phyloP scores from a whole-genome alignment of 2,329 filamentous ascomycete genomes.

The Phaeosphaeria sp. region DNA sequence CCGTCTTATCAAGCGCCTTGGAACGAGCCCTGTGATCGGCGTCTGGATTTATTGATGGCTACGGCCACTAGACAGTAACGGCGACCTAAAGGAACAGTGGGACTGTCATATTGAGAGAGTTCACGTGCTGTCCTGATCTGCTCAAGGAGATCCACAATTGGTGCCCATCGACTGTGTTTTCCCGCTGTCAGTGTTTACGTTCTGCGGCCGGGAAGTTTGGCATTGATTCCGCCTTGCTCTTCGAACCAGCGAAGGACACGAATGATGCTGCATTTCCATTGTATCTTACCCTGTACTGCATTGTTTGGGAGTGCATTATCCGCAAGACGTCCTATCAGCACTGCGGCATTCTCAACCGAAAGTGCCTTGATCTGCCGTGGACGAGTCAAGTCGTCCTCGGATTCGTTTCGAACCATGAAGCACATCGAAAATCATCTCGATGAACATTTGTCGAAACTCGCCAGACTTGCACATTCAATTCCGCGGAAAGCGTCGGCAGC shows the following conservation, averaged over 20 bases:
- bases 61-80: not conserved
- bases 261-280: not conserved
- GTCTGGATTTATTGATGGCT: not conserved
- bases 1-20: not conserved
- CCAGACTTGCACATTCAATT: not conserved
- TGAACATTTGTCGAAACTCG: conserved; percentile 3
- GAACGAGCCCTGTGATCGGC: not conserved
- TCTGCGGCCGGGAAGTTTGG: no score
- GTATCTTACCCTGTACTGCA: not conserved
- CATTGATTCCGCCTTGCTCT: no score
- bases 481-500: not conserved
- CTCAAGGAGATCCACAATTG: not conserved
- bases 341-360: conserved; percentile 1
- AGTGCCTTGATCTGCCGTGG: not conserved
- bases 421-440: not conserved
- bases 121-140: not conserved
- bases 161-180: not conserved
- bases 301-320: not conserved
- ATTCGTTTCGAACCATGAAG: not conserved
- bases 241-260: not conserved
- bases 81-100: no score
- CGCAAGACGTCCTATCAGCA: not conserved
- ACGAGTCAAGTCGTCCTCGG: not conserved
- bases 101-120: not conserved
- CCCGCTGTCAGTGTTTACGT: no score